Conservation (phyloP, 495 filamentous ascomycete species). For the Daldinia caldariorum region DNA sequence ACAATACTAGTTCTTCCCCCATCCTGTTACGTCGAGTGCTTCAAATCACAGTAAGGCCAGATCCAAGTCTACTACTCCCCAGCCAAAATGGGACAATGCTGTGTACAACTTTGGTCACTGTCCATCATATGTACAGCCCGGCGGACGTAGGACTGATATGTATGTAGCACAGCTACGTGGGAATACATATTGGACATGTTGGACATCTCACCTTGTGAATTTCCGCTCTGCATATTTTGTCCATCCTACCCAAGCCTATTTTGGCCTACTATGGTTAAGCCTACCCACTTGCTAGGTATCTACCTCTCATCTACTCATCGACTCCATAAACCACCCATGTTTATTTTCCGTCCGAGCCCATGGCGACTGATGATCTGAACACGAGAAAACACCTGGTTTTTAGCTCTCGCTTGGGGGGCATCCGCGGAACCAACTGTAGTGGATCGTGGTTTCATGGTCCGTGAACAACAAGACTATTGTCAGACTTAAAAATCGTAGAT, state of each 20-base stretch:
- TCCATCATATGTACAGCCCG: background rate
- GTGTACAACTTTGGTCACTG: constrained; percentile 5
- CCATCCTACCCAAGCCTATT: constrained; percentile 10
- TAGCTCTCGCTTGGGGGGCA: constrained; percentile 28
- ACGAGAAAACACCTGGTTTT: constrained; percentile 34
- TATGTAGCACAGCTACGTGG: constrained; percentile 5
- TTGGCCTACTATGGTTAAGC: constrained; percentile 9
- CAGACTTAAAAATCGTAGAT: constrained; percentile 18
- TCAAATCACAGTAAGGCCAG: constrained; percentile 35
- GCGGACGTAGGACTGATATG: background rate
- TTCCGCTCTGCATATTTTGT: constrained; percentile 5
- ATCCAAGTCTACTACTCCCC: constrained; percentile 28
- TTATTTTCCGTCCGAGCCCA: constrained; percentile 22
- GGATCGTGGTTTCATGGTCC: constrained; percentile 14
- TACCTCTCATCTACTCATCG: background rate
- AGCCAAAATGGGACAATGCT: constrained; percentile 34
- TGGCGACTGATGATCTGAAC: constrained; percentile 20
- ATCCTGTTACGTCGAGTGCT: constrained; percentile 25
- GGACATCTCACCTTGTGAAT: background rate
- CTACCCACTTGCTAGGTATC: background rate
- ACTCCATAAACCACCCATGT: constrained; percentile 14
- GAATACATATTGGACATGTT: constrained; percentile 7
- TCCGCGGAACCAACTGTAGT: constrained; percentile 26
- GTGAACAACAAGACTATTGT: constrained; percentile 10
- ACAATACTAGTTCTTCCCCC: constrained; percentile 25